Percentiles rank a stretch among this genome's conserved stretches.
Conservation (phyloP, 257 asterid genomes). For the Petunia secreta region DNA sequence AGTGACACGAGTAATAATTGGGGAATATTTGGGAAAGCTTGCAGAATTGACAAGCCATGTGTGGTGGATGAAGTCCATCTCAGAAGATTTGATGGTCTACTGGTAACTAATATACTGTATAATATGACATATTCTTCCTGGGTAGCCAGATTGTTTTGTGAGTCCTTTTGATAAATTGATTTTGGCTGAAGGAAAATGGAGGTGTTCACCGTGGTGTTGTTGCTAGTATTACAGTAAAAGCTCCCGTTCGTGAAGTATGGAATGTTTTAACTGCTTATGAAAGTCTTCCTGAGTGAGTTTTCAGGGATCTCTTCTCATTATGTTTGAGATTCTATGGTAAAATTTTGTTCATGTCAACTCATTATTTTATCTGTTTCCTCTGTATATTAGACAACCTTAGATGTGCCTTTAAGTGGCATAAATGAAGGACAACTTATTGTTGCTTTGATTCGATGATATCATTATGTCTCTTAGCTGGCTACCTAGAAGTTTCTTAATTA, state of each 20-base stretch:
- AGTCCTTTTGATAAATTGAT: constrained; percentile 35
- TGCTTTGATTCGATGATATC: neutral
- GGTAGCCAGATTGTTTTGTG: constrained; percentile 26
- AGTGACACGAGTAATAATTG: constrained; percentile 65
- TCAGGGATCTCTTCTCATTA: neutral
- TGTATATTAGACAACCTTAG: neutral
- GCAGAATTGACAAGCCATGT: constrained; percentile 76
- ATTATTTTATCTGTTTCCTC: neutral
- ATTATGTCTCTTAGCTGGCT: neutral
- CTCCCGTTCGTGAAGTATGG: constrained; percentile 89
- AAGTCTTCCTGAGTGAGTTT: constrained; percentile 84
- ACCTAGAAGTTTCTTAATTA: neutral
- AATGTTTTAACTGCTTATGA: constrained; percentile 86
- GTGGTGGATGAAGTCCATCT: constrained; percentile 95
- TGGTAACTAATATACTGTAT: constrained; percentile 57
- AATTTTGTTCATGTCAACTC: neutral
- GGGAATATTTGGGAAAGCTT: constrained; percentile 84
- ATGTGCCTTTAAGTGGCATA: neutral
- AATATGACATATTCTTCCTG: constrained; percentile 27
- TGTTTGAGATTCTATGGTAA: neutral
- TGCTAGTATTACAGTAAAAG: constrained; percentile 94
- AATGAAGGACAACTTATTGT: neutral
- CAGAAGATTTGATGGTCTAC: constrained; percentile 92
- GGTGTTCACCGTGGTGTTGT: constrained; percentile 95
- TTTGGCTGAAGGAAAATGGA: constrained; percentile 81